Base-by-base conservation (phyloP, 2,329 filamentous ascomycete genomes). In the Madurella mycetomatis region DNA sequence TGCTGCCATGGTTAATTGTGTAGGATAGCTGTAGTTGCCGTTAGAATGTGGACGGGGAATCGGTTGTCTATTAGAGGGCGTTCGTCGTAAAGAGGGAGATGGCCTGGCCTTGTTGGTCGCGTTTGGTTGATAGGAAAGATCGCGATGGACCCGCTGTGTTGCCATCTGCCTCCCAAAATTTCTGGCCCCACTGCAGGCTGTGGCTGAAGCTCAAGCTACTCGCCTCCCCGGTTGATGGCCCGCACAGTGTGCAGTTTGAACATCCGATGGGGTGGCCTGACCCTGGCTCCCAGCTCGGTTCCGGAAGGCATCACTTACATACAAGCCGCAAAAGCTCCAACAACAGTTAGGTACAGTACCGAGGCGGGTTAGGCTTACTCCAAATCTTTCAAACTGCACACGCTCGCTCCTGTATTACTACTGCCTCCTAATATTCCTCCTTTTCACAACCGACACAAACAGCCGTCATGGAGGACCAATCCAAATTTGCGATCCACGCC, bases 401-500 rank as follows among this genome's bases (percentile, higher is more conserved):
- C 18, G 41, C 3, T 19, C 18, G 37, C 16, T 37, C 13, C 34
- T 11, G 16, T 49, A 43, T 9, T 47, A 30, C 34, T 2, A 11
- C 8, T 8, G 2, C 2, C 9, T 15, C 17, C 17, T 3, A 5
- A 30, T 16, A 17, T 30, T 16, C 34, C 30, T 39, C 7, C 2
- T 18, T 40, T n/a, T n/a, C 16, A 39, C 18, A 49, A 32, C 15
- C 16, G 16, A 17, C 17, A 25, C 47, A 39, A 7, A 9, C 34
- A 11, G 13, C 7, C 39, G 60, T 43, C 12, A 68, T 68, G 64
- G 64, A 61, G 7, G 69, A 76, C 17, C 62, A 71, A 43, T 76
- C 84, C 49, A 90, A 87, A 64, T 96, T 86, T 64, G 87, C 90
- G 30, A 86, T 96, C 42, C 92, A 97, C 67, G 88, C 88, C 61